A percentile compares a stretch with the other conserved stretches of the same genome.
Evolutionary conservation across 23 red algal species (phyloP).

Genomic region (Gracilaria caudata): DNA sequence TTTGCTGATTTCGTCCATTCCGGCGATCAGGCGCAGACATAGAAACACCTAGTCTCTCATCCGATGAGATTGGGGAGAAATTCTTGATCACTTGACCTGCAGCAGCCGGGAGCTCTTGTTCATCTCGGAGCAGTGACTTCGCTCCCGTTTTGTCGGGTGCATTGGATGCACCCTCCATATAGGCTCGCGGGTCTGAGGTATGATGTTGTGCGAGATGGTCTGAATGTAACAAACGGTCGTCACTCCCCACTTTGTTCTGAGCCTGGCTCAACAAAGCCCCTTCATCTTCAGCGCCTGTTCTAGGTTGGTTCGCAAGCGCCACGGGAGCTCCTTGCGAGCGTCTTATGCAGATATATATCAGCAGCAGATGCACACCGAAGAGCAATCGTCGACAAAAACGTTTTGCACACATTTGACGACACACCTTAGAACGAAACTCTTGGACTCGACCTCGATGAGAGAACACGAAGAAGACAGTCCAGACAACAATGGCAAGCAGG

Average conservation of each 20-base stretch:
- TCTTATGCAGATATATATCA: not conserved
- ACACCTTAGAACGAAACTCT: not conserved
- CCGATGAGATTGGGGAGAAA: not conserved
- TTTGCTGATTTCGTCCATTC: not conserved
- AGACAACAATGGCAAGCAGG: not conserved
- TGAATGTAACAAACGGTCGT: not conserved
- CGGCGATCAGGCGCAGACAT: not conserved
- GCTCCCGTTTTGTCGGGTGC: not conserved
- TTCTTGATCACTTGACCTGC: slow-evolving; percentile 2
- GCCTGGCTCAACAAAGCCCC: not conserved
- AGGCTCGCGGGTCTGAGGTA: not conserved
- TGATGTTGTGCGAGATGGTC: slow-evolving; percentile 6
- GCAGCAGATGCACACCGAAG: not conserved
- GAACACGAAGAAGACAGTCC: not conserved
- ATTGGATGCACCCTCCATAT: not conserved
- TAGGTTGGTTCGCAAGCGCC: not conserved
- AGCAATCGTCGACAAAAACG: not conserved
- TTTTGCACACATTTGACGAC: not conserved
- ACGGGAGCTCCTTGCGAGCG: not conserved
- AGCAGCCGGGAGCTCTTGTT: not conserved
- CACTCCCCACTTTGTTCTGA: not conserved
- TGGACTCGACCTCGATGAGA: not conserved
- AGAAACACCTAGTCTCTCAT: not conserved
- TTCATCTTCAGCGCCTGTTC: not conserved
- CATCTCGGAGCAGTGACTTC: too few relatives aligned